phyloP scores from a whole-genome alignment of 202 grass and related monocot genomes.

The Hordeum pubiflorum region DNA sequence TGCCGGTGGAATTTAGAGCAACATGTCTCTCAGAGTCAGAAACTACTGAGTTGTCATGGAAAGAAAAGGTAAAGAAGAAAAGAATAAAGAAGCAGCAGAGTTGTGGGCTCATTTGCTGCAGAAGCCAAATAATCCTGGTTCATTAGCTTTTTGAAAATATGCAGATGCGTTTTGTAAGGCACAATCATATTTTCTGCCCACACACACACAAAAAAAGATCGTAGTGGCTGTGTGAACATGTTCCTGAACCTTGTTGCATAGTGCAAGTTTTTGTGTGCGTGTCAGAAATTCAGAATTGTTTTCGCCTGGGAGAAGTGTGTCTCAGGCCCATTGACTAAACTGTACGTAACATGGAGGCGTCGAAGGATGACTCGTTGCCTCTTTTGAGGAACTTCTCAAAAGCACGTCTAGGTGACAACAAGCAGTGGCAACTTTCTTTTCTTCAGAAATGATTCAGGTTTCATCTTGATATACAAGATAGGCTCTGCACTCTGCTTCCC shows the following conservation, averaged over 20 bases:
- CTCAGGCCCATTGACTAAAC: not conserved
- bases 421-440: not conserved
- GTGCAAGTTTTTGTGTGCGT: not conserved
- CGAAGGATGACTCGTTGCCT: not conserved
- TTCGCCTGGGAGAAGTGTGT: not conserved
- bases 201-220: no score
- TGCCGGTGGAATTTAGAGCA: not conserved
- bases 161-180: not conserved
- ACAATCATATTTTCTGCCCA: no score
- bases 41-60: not conserved
- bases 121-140: not conserved
- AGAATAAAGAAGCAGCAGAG: not conserved
- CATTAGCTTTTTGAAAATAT: not conserved
- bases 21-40: not conserved
- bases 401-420: not conserved
- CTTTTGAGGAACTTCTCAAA: constrained; percentile 1
- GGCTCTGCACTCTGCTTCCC: not conserved
- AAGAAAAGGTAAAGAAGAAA: not conserved
- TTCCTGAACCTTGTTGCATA: not conserved
- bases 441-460: not conserved
- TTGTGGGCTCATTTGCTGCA: not conserved
- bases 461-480: constrained; percentile 1
- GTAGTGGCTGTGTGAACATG: constrained; percentile 4
- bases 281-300: not conserved
- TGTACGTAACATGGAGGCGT: not conserved